Base-by-base conservation (phyloP, 352 stramenopile genomes). In the Phytophthora boehmeriae region DNA sequence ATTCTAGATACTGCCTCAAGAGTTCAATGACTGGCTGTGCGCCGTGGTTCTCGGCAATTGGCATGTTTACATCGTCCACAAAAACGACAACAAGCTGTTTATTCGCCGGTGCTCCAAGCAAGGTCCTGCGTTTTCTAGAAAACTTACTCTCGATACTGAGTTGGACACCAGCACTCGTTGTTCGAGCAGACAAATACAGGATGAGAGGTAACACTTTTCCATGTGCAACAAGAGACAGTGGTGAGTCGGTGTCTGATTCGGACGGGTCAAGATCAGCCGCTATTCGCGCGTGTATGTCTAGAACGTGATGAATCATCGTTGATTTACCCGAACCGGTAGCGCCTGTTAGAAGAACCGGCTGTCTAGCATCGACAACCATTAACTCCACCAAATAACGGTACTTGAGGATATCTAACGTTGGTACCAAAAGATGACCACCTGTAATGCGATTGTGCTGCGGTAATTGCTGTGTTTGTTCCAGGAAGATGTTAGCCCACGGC, bases 61-160 rank as follows among this genome's bases (percentile, higher is more conserved):
- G 90, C 73, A 98, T 93, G 59, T 98, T 98, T 17, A 98, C 59
- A 63, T 98, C 93, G 63, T 98, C 93, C 19, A 98, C 79, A 45
- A 96, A 92, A 34, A 90, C 66, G 10, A 97, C 75, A 2, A 96
- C 78, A 23, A 89, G 57, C 16, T 81, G 80, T 10, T 80, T 85
- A 48, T 86, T 81, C 4, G 80, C 73, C 0, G 93, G 92, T 4
- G 94, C 81, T 32, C 93, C 93, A 0, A 98, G 77, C 17, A 97
- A 56, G 1, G 91, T 98, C 63, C 97, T 97, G 13, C 93, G 73
- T 64, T 98, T 98, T 67, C 96, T 96, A 23, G 86, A 64, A 27
- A 98, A 73, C 54, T 96, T 98, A 50, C 75, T 89, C 62, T 98
- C 92, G 9, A 98, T 89, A 23, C 78, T 90, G n/a, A 86, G 22